Base-by-base conservation (phyloP, 1,284 basidiomycete genomes). In the Tilletia setariae region DNA sequence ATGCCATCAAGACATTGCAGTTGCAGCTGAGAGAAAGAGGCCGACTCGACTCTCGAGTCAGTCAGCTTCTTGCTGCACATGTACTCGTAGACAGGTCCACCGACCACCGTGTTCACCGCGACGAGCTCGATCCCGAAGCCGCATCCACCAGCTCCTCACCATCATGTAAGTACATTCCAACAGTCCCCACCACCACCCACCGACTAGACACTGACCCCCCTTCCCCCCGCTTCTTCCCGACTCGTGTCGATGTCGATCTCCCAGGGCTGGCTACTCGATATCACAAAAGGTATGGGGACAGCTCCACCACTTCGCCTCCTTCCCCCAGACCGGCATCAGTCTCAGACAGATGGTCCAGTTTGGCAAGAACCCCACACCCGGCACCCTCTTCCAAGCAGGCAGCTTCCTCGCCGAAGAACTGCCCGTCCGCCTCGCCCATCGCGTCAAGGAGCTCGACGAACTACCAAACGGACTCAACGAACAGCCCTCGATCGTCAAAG, bases 381-480 rank as follows among this genome's bases (percentile, higher is more conserved):
- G 79, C 63, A 81, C 81, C 30, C 70, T 81, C 25, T 68, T 81
- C 8, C 80, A 81, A 63, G 80, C 80, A 28, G 77, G 80, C 66
- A 76, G 73, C 67, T 82, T 81, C 63, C 62, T 77, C 19, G 63
- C 83, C 90, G 91, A 93, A 86, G 92, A 95, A 79, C 86, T 98
- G 0, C 95, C 95, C 0, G 91, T 99, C 11, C 89, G 95, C 40
- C 87, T 99, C 19, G 94, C 94, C 0, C 95, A 99, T 82, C 88
- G 96, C 43, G 94, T 96, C 49, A 94, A 95, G 82, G 95, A 99
- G 85, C 88, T 99, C 46, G 93, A 98, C 79, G 90, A 93, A 76
- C 87, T 99, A 3, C 95, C 96, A 0, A 91, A 97, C 83, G 90
- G 93, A 65, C 86, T 98, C 70, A 90, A 90, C 78, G 88, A 89